A percentile compares a stretch with the other conserved stretches of the same genome.
Conservation (phyloP, 148 eudicot genomes). For the Diospyros lotus region DNA sequence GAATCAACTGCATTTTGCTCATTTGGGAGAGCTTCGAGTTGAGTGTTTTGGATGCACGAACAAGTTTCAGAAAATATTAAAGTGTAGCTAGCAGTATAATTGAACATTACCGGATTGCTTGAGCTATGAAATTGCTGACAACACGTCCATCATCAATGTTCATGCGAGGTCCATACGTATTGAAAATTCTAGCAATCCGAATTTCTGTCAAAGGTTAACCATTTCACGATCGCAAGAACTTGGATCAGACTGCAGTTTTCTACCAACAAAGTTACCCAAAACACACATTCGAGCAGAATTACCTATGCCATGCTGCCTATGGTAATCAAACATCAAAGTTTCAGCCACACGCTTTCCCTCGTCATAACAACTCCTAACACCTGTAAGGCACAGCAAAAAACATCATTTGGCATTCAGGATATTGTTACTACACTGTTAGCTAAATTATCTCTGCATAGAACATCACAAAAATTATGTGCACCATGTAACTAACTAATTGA, state of each 20-base stretch:
- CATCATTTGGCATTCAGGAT: background rate
- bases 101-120: constrained; percentile 67
- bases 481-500: too few species aligned
- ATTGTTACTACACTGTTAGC: background rate
- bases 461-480: background rate
- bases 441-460: background rate
- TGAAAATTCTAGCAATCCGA: constrained; percentile 91
- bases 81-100: background rate
- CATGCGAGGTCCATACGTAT: constrained; percentile 98
- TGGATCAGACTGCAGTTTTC: background rate
- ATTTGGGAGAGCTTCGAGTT: background rate
- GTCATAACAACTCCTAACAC: constrained; percentile 95
- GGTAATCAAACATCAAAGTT: constrained; percentile 97
- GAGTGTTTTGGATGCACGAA: background rate
- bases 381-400: constrained; percentile 26
- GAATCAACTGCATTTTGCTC: too few species aligned
- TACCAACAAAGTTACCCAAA: background rate
- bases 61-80: background rate
- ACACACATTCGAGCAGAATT: constrained; percentile 3
- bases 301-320: constrained; percentile 95
- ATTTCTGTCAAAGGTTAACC: constrained; percentile 51
- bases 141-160: constrained; percentile 98
- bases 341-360: constrained; percentile 98
- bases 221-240: constrained; percentile 4
- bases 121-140: constrained; percentile 98